phyloP scores from a whole-genome alignment of 2,329 filamentous ascomycete genomes.

The Fusarium penzigii region DNA sequence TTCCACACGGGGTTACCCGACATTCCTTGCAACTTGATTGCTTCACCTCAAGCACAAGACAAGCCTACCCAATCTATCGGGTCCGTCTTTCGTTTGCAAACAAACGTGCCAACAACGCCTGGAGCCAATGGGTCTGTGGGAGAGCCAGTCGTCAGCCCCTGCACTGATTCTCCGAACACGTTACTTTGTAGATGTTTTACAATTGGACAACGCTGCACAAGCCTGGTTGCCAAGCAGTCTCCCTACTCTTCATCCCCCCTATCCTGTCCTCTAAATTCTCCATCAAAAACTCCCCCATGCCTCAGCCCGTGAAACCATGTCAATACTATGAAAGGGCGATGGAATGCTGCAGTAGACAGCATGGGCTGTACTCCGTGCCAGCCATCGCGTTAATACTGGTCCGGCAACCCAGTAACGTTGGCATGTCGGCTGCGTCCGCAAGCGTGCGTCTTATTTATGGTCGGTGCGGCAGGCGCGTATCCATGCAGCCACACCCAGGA shows the following conservation, averaged over 20 bases:
- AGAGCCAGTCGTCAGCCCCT: not conserved
- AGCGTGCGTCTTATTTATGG: slow-evolving; percentile 16
- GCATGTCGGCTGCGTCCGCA: slow-evolving; percentile 13
- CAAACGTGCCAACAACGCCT: not conserved
- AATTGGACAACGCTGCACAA: no score
- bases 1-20: slow-evolving; percentile 33
- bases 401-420: slow-evolving; percentile 10
- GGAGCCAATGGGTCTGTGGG: no score
- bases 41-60: slow-evolving; percentile 26
- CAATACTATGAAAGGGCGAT: slow-evolving; percentile 8
- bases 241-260: not conserved
- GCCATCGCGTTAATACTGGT: slow-evolving; percentile 19
- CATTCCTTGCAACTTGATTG: slow-evolving; percentile 27
- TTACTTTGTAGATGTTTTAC: no score
- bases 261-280: not conserved
- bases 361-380: slow-evolving; percentile 25
- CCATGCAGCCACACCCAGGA: slow-evolving; percentile 28
- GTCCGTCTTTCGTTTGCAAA: slow-evolving; percentile 4
- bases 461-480: slow-evolving; percentile 20
- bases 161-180: not conserved
- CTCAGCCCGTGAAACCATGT: not conserved
- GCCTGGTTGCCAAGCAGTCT: not conserved
- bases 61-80: slow-evolving; percentile 21
- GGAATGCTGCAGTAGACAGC: slow-evolving; percentile 2
- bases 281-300: not conserved